A percentile compares a stretch with the other conserved stretches of the same genome.
Evolutionary conservation across 2,329 filamentous ascomycete species (phyloP).

Genomic region (Cordyceps tenuipes): DNA sequence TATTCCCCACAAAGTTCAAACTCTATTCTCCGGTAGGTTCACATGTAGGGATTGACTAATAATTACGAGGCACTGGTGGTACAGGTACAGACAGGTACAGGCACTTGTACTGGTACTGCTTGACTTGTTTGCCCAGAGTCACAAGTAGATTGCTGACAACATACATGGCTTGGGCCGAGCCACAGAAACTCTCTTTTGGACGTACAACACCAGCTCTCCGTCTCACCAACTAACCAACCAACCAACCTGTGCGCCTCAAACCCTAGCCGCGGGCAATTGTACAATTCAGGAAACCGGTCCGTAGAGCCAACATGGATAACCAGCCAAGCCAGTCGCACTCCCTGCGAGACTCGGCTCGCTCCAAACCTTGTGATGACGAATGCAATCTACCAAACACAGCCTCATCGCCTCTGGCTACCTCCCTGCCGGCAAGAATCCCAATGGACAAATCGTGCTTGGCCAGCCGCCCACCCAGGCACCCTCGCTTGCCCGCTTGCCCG

Average conservation of each 20-base stretch:
- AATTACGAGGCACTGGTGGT: no score
- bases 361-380: not conserved
- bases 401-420: no score
- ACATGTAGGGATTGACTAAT: not conserved
- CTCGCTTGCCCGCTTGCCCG: not conserved
- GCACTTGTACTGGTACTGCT: no score
- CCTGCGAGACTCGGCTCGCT: not conserved
- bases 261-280: not conserved
- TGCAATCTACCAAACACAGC: not conserved
- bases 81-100: no score
- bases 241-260: not conserved
- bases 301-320: not conserved
- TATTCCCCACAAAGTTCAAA: conserved; percentile 4
- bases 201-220: not conserved
- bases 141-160: not conserved
- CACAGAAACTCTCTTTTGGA: not conserved
- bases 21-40: conserved; percentile 1
- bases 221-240: not conserved
- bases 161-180: not conserved
- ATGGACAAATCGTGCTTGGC: not conserved
- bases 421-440: not conserved
- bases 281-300: conserved; percentile 4
- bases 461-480: not conserved
- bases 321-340: no score
- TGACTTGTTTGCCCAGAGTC: no score